Base-by-base conservation (phyloP, 2,329 filamentous ascomycete genomes). In the Hymenoscyphus linearis region DNA sequence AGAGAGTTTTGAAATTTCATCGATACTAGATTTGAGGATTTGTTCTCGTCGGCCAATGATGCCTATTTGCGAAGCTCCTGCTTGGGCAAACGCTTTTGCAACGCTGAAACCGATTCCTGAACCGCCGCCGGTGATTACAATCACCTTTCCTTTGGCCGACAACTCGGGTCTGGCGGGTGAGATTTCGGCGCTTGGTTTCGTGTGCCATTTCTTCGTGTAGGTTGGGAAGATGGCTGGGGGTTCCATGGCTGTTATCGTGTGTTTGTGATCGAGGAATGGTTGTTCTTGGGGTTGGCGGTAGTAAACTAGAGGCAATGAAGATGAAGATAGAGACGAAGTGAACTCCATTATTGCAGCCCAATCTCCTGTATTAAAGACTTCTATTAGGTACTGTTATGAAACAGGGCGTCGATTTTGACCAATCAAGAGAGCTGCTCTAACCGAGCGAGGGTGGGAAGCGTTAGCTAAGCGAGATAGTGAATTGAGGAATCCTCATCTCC, bases 41-140 rank as follows among this genome's bases (percentile, higher is more conserved):
- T 68, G 70, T 66, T 65, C 70, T 40, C 71, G 69, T 22, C 79
- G 76, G 26, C 78, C 79, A 0, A 80, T 66, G 6, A 82, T 71
- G 9, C 73, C 74, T 55, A 82, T 77, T 0, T 70, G 70, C 52
- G 74, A 68, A 0, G 78, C 78, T 7, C 78, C 77, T 60, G 79
- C 77, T 64, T 69, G 53, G 12, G 78, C 78, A 58, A 80, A 82
- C 63, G 66, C 69, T 26, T 57, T 68, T 5, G 77, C 77, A 5
- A 75, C 80, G 55, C 72, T 76, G 50, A 71, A 72, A 36, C 79
- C 78, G 40, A 82, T 80, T 6, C 78, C 79, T 12, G 68, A 75
- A 3, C 78, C 77, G 0, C 76, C 78, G 22, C 78, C 79, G 3
- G 79, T 81, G 14, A 79, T 65, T 4, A 79, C 4, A 12, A 79